phyloP scores from a whole-genome alignment of 2,329 filamentous ascomycete species.

The Talaromyces albobiverticillius region DNA sequence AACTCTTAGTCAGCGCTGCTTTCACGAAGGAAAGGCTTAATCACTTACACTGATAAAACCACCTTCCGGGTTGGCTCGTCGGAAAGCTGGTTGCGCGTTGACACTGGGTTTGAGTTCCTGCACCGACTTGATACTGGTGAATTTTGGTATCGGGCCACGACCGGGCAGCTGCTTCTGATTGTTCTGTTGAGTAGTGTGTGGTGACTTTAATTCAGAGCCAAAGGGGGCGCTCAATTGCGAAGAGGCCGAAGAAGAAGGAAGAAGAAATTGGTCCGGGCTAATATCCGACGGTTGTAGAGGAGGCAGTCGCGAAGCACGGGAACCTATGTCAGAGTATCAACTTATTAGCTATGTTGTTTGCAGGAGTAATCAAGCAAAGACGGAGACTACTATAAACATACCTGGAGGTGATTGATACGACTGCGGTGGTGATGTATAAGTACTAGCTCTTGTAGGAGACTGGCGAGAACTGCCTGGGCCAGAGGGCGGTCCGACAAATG shows the following conservation, averaged over 20 bases:
- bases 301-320: conserved; percentile 64
- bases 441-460: conserved; percentile 66
- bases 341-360: conserved; percentile 13
- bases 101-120: conserved; percentile 77
- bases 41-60: conserved; percentile 89
- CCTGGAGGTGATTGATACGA: conserved; percentile 59
- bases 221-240: conserved; percentile 68
- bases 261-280: conserved; percentile 67
- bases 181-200: conserved; percentile 40
- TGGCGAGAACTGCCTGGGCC: conserved; percentile 58
- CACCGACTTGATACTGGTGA: conserved; percentile 71
- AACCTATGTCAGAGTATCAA: conserved; percentile 40
- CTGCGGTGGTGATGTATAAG: conserved; percentile 57
- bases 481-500: conserved; percentile 55
- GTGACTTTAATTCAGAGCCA: conserved; percentile 51
- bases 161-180: conserved; percentile 46
- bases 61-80: conserved; percentile 91
- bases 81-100: conserved; percentile 83
- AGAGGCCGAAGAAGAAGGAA: conserved; percentile 66
- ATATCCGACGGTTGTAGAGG: conserved; percentile 69
- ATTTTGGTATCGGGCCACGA: conserved; percentile 78
- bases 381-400: conserved; percentile 33
- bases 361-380: background rate
- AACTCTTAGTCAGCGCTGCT: conserved; percentile 18
- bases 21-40: background rate